phyloP scores from a whole-genome alignment of 768 basidiomycete genomes.

The Tulasnella sp. region DNA sequence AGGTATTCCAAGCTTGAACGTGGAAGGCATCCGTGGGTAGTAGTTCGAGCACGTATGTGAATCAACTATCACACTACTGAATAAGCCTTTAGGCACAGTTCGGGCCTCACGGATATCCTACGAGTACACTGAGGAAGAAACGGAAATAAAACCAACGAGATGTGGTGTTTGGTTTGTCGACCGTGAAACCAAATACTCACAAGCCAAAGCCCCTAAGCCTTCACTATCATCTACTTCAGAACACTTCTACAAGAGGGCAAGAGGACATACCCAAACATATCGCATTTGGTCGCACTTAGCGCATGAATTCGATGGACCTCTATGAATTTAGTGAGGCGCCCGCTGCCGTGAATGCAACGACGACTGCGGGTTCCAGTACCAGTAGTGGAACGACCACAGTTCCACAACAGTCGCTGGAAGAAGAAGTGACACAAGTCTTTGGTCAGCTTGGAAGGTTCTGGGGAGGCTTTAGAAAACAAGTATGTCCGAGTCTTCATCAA shows the following conservation, averaged over 20 bases:
- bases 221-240: background rate
- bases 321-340: conserved; percentile 42
- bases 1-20: background rate
- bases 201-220: too few species aligned
- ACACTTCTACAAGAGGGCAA: background rate
- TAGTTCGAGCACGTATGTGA: background rate
- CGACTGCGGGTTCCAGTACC: conserved; percentile 22
- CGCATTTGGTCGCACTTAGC: background rate
- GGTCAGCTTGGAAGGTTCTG: conserved; percentile 81
- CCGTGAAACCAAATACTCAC: too few species aligned
- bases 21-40: background rate
- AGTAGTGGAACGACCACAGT: conserved; percentile 24
- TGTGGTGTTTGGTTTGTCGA: background rate
- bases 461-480: conserved; percentile 89
- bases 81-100: background rate
- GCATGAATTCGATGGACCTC: conserved; percentile 68
- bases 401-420: conserved; percentile 54
- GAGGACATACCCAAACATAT: background rate
- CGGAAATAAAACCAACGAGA: background rate
- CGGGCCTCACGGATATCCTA: background rate
- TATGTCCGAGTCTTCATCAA: conserved; percentile 26
- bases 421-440: conserved; percentile 82
- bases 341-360: background rate
- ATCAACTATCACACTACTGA: too few species aligned
- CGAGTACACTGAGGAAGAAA: background rate